Conservation (phyloP, 495 filamentous ascomycete species). For the Hyaloscypha bicolor region DNA sequence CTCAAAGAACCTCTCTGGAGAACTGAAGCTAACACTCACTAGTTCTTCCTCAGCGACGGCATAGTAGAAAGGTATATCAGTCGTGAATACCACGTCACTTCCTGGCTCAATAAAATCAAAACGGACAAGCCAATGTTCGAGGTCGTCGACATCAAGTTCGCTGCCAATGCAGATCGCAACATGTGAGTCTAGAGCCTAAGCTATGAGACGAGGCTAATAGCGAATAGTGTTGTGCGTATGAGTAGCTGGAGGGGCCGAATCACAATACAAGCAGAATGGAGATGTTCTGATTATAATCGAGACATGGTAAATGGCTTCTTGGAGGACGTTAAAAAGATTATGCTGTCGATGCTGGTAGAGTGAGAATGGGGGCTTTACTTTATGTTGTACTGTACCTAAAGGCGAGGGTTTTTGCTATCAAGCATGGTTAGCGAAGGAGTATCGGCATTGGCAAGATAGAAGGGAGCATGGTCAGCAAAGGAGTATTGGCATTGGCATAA, state of each 20-base stretch:
- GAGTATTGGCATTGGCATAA: neutral
- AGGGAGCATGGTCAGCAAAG: neutral
- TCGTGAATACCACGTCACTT: slow-evolving; percentile 3
- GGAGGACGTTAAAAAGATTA: slow-evolving; percentile 18
- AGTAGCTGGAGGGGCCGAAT: slow-evolving; percentile 12
- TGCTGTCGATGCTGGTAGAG: slow-evolving; percentile 1
- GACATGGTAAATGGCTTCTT: slow-evolving; percentile 7
- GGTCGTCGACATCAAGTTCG: slow-evolving; percentile 21
- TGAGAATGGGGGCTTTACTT: neutral
- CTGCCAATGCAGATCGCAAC: slow-evolving; percentile 18
- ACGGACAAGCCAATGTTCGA: neutral
- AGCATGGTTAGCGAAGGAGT: neutral
- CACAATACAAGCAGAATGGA: slow-evolving; percentile 24
- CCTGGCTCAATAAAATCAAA: neutral
- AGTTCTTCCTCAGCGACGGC: slow-evolving; percentile 29
- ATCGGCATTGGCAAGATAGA: no score
- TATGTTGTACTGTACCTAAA: neutral
- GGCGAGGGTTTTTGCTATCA: neutral
- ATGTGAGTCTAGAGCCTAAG: slow-evolving; percentile 8
- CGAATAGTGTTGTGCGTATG: slow-evolving; percentile 19
- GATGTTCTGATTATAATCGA: slow-evolving; percentile 4
- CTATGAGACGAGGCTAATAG: neutral
- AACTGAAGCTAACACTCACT: neutral
- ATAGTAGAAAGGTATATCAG: slow-evolving; percentile 23
- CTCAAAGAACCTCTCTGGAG: neutral